Evolutionary conservation across 805 yeast genomes (phyloP).

Genomic region (Hanseniaspora osmophila): DNA sequence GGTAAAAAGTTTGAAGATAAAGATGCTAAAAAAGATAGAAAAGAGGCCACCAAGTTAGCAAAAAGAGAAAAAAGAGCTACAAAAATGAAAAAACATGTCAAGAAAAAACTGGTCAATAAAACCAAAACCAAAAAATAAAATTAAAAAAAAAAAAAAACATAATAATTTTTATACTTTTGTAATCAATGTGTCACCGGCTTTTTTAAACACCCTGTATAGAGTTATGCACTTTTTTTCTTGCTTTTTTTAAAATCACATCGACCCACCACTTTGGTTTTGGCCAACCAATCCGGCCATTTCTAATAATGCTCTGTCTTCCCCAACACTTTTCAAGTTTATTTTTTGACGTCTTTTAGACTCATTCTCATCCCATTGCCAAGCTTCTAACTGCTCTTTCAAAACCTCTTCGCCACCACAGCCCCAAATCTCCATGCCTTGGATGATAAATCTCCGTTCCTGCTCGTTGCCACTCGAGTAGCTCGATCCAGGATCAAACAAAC

Average conservation of each 20-base stretch:
- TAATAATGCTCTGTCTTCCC: slow-evolving; percentile 72
- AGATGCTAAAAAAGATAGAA: slow-evolving; percentile 61
- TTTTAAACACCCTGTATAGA: too few relatives aligned
- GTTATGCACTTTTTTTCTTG: too few relatives aligned
- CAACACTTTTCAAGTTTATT: slow-evolving; percentile 48
- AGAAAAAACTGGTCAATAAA: slow-evolving; percentile 60
- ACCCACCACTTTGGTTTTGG: slow-evolving; percentile 33
- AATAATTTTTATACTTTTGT: too few relatives aligned
- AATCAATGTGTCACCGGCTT: too few relatives aligned
- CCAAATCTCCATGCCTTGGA: slow-evolving; percentile 78
- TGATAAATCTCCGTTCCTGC: slow-evolving; percentile 56
- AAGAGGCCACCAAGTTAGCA: slow-evolving; percentile 61
- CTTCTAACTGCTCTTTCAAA: slow-evolving; percentile 56
- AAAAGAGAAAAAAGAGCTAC: slow-evolving; percentile 67
- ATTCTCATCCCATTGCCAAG: slow-evolving; percentile 84
- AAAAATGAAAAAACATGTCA: slow-evolving; percentile 70
- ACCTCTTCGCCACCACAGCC: slow-evolving; percentile 78
- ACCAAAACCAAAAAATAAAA: slow-evolving; percentile 27
- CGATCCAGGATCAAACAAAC: slow-evolving; percentile 29
- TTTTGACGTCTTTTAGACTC: slow-evolving; percentile 71
- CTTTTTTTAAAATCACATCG: slow-evolving; percentile 20
- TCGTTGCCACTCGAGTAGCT: slow-evolving; percentile 12
- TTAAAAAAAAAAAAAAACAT: not conserved
- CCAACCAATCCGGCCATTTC: slow-evolving; percentile 69
- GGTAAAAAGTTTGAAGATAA: slow-evolving; percentile 75